Evolutionary conservation across 2,329 filamentous ascomycete genomes (phyloP).

Genomic region (Eutypa lata): DNA sequence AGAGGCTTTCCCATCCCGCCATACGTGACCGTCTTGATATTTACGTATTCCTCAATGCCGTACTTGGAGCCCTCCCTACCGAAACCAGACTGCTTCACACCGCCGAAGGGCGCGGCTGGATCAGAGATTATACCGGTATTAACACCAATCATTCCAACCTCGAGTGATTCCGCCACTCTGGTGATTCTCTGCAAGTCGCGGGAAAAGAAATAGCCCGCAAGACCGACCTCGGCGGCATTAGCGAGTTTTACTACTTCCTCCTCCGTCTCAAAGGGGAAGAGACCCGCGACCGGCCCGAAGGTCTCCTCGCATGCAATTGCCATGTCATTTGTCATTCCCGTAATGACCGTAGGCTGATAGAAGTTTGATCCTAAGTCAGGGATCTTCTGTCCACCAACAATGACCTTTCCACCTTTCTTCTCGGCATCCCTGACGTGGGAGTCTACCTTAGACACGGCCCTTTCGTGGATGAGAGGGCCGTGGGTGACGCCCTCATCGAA

Average conservation of each 20-base stretch:
- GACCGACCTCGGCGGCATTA: conserved; percentile 78
- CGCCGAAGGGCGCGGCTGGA: conserved; percentile 64
- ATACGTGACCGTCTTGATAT: conserved; percentile 63
- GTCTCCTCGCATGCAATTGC: conserved; percentile 83
- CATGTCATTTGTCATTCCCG: conserved; percentile 85
- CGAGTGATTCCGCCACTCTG: conserved; percentile 65
- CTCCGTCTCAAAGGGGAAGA: conserved; percentile 87
- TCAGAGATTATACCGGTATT: conserved; percentile 70
- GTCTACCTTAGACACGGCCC: conserved; percentile 76
- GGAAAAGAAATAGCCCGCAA: conserved; percentile 93
- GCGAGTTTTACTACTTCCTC: conserved; percentile 82
- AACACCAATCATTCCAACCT: conserved; percentile 85
- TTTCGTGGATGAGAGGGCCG: conserved; percentile 80
- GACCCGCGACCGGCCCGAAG: conserved; percentile 86
- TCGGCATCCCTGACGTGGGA: conserved; percentile 77
- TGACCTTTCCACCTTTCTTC: conserved; percentile 71
- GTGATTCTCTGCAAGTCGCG: conserved; percentile 56
- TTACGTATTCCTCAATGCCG: conserved; percentile 72
- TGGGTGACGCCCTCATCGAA: conserved; percentile 71
- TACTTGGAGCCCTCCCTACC: conserved; percentile 76
- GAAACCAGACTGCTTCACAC: conserved; percentile 79
- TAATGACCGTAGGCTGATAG: conserved; percentile 85
- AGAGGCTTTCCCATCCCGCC: conserved; percentile 56
- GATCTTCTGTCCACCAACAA: conserved; percentile 71
- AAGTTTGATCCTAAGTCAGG: conserved; percentile 79